phyloP scores from a whole-genome alignment of 495 filamentous ascomycete genomes.

The Lophium mytilinum region DNA sequence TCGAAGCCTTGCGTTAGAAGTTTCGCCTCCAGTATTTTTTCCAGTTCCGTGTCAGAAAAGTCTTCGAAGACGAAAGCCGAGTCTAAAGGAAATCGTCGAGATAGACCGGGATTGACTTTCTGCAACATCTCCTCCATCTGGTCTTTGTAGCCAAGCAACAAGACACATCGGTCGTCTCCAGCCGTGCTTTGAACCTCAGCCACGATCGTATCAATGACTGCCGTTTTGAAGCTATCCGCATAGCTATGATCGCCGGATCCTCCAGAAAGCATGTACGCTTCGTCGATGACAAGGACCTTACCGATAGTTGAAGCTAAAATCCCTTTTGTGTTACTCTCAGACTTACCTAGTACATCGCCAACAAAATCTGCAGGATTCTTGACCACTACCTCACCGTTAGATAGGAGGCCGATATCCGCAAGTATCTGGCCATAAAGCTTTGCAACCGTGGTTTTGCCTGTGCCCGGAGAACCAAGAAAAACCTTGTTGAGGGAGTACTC shows the following conservation, averaged over 20 bases:
- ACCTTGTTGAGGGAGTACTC: constrained; percentile 60
- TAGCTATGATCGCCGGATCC: constrained; percentile 13
- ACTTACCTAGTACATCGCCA: constrained; percentile 53
- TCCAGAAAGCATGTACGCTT: constrained; percentile 54
- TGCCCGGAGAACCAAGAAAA: constrained; percentile 63
- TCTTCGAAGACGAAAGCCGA: constrained; percentile 65
- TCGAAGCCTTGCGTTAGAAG: constrained; percentile 41
- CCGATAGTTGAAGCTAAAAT: constrained; percentile 58
- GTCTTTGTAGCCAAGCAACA: constrained; percentile 71
- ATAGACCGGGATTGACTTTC: constrained; percentile 69
- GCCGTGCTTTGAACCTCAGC: constrained; percentile 71
- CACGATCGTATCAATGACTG: constrained; percentile 56
- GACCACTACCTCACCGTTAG: constrained; percentile 37
- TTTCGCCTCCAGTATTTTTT: constrained; percentile 51
- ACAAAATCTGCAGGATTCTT: constrained; percentile 72
- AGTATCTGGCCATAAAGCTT: constrained; percentile 47
- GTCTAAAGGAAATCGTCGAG: constrained; percentile 57
- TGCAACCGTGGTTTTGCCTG: constrained; percentile 70
- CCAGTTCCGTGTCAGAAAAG: constrained; percentile 52
- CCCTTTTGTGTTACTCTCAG: constrained; percentile 62
- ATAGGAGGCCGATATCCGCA: constrained; percentile 30
- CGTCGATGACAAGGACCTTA: constrained; percentile 72
- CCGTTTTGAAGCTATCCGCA: constrained; percentile 46
- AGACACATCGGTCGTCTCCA: constrained; percentile 69
- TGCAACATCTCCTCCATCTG: constrained; percentile 72